These are phyloP conservation scores for Paraphaeosphaeria minitans DNA, from an alignment of 2,329 filamentous ascomycete species.

Conservation along the genomic window DNA sequence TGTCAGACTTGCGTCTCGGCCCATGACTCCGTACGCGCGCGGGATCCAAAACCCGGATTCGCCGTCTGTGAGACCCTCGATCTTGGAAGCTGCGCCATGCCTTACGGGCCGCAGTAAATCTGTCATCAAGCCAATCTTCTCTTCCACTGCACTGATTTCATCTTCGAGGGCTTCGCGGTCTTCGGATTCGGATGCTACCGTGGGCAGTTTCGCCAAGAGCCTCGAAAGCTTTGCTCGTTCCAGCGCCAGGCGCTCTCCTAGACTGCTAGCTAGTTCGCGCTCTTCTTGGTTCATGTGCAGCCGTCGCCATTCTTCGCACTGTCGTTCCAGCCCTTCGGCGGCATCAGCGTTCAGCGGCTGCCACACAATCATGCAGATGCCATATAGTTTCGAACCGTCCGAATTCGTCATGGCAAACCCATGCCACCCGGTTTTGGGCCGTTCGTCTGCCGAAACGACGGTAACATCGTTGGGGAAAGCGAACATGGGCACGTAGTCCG, in stretches of 20 bases:
- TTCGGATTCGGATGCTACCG: slow-evolving; percentile 76
- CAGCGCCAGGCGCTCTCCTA: slow-evolving; percentile 83
- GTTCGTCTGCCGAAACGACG: slow-evolving; percentile 92
- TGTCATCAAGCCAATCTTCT: slow-evolving; percentile 96
- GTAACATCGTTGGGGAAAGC: slow-evolving; percentile 98
- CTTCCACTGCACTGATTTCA: slow-evolving; percentile 92
- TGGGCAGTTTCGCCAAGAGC: slow-evolving; percentile 81
- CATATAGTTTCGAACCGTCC: slow-evolving; percentile 89
- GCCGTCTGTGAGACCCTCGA: slow-evolving; percentile 92
- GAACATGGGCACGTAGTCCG: slow-evolving; percentile 99
- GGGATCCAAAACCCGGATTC: slow-evolving; percentile 97
- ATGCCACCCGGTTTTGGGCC: slow-evolving; percentile 96
- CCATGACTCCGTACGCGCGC: slow-evolving; percentile 88
- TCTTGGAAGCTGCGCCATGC: slow-evolving; percentile 94
- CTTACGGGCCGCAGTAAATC: slow-evolving; percentile 90
- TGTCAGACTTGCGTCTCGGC: slow-evolving; percentile 80
- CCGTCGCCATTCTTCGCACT: slow-evolving; percentile 58
- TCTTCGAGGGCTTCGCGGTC: slow-evolving; percentile 88
- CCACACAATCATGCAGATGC: slow-evolving; percentile 91
- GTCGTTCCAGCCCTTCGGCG: slow-evolving; percentile 79
- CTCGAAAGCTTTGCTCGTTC: slow-evolving; percentile 91
- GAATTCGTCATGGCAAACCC: slow-evolving; percentile 97
- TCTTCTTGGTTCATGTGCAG: slow-evolving; percentile 87
- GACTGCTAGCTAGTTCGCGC: slow-evolving; percentile 85
- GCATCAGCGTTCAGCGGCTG: slow-evolving; percentile 80